phyloP scores from a whole-genome alignment of 116 monocot genomes.

The Dioscorea cayenensis region DNA sequence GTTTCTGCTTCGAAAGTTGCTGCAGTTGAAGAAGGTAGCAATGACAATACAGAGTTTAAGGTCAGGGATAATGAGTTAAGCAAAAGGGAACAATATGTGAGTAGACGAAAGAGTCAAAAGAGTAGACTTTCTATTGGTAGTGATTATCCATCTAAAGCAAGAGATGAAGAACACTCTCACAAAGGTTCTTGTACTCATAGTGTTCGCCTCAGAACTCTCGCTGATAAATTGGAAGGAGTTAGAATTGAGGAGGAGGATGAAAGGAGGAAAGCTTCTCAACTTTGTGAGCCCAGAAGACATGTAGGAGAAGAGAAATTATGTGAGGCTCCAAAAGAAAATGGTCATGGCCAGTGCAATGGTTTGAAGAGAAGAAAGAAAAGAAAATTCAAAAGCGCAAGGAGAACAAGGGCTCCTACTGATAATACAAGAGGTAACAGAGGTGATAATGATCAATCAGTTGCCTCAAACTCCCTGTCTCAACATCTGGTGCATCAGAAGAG shows the following conservation, averaged over 20 bases:
- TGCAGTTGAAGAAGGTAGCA: slow-evolving; percentile 5
- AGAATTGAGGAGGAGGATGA: slow-evolving; percentile 23
- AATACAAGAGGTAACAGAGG: slow-evolving; percentile 17
- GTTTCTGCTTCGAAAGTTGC: slow-evolving; percentile 25
- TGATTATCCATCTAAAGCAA: slow-evolving; percentile 2
- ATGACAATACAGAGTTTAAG: slow-evolving; percentile 2
- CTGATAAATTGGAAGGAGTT: slow-evolving; percentile 28
- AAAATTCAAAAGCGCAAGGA: slow-evolving; percentile 30
- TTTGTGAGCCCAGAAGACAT: slow-evolving; percentile 1
- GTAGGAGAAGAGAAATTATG: slow-evolving; percentile 7
- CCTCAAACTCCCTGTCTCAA: slow-evolving; percentile 34
- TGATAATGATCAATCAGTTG: slow-evolving; percentile 27
- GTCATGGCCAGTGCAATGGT: slow-evolving; percentile 15
- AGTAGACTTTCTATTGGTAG: slow-evolving; percentile 3
- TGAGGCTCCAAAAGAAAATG: slow-evolving; percentile 24
- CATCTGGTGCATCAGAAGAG: slow-evolving; percentile 13
- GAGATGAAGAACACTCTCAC: slow-evolving; percentile 2
- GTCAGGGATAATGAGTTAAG: slow-evolving; percentile 3
- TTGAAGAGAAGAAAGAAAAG: slow-evolving; percentile 37
- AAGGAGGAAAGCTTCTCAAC: slow-evolving; percentile 12
- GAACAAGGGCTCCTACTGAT: slow-evolving; percentile 20
- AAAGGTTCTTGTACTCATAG: background rate
- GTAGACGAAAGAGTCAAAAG: slow-evolving; percentile 16
- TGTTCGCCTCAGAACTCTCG: slow-evolving; percentile 22
- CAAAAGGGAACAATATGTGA: slow-evolving; percentile 20